phyloP scores from a whole-genome alignment of 345 rosid species.

The Populus deltoides region DNA sequence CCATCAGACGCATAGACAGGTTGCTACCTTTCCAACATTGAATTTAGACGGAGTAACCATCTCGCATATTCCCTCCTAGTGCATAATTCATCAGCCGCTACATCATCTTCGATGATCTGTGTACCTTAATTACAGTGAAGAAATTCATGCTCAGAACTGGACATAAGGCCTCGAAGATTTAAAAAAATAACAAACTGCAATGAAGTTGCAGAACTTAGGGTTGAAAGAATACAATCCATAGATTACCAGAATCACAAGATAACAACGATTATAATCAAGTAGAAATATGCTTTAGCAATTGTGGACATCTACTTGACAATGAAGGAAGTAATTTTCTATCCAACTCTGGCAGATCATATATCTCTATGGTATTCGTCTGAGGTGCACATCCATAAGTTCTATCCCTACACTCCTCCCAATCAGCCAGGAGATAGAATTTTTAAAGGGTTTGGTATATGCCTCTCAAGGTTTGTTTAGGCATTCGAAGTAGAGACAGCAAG shows the following conservation, averaged over 20 bases:
- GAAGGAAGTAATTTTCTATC: neutral
- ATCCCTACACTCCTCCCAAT: neutral
- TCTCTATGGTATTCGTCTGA: neutral
- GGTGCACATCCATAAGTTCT: neutral
- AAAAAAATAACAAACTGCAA: neutral
- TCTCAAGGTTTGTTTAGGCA: neutral
- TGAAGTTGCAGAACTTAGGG: slow-evolving; percentile 5
- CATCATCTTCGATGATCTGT: slow-evolving; percentile 74
- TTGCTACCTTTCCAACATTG: slow-evolving; percentile 67
- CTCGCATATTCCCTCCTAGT: slow-evolving; percentile 82
- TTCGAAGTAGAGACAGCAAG: neutral
- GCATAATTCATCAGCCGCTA: slow-evolving; percentile 63
- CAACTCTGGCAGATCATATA: neutral
- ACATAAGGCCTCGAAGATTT: neutral
- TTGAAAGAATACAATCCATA: slow-evolving; percentile 2
- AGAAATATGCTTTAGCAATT: neutral
- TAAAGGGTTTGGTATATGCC: neutral
- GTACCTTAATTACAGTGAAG: slow-evolving; percentile 36
- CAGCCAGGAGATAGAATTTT: slow-evolving; percentile 1
- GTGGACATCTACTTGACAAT: neutral
- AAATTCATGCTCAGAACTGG: slow-evolving; percentile 50
- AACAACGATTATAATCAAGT: neutral
- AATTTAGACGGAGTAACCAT: slow-evolving; percentile 66
- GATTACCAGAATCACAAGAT: neutral
- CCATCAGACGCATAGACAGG: neutral